Conservation (phyloP, 768 basidiomycete genomes). For the Kwoniella europaea region DNA sequence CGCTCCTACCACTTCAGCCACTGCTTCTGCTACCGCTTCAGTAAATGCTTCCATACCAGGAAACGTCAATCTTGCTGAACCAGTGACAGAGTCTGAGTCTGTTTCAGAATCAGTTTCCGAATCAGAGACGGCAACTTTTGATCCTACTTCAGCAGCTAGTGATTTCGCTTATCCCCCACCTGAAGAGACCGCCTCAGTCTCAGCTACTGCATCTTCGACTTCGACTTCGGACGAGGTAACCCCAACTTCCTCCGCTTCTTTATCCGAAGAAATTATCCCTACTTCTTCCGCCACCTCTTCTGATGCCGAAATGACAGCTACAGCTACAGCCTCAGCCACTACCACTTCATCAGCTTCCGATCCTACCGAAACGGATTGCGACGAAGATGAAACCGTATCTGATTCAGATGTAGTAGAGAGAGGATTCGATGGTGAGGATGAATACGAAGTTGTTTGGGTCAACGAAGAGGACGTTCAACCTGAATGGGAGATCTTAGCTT, state of each 20-base stretch:
- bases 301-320: not conserved
- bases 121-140: not conserved
- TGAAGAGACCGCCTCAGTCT: conserved; percentile 12
- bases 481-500: conserved; percentile 37
- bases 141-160: conserved; percentile 7
- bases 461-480: conserved; percentile 34
- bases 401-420: conserved; percentile 21
- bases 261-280: conserved; percentile 18
- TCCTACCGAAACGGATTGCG: conserved; percentile 22
- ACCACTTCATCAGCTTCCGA: conserved; percentile 20
- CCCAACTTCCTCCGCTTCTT: conserved; percentile 22
- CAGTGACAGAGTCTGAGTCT: conserved; percentile 1
- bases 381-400: not conserved
- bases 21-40: conserved; percentile 7
- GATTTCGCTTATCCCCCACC: conserved; percentile 18
- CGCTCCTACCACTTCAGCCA: conserved; percentile 4
- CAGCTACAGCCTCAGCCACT: conserved; percentile 9
- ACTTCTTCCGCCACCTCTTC: conserved; percentile 12
- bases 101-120: conserved; percentile 2
- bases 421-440: conserved; percentile 21
- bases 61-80: conserved; percentile 4
- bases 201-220: conserved; percentile 15
- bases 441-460: conserved; percentile 42
- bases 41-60: conserved; percentile 2
- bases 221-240: not conserved